Conservation (phyloP, 176 grass and related monocot genomes). For the Secale cereale region DNA sequence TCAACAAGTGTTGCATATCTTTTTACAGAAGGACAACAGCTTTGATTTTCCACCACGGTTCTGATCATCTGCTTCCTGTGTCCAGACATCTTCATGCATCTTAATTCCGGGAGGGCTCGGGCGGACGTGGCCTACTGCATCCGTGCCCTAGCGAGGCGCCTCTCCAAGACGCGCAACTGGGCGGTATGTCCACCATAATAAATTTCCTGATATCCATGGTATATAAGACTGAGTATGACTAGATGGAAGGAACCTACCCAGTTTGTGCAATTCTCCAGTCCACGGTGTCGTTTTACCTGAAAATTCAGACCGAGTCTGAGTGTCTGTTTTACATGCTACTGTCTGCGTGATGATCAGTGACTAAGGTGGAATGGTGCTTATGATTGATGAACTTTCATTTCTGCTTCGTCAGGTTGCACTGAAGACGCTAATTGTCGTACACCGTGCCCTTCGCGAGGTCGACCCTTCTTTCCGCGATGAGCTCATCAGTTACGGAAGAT, state of each 20-base stretch:
- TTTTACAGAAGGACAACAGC: too few relatives aligned
- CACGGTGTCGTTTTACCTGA: too few relatives aligned
- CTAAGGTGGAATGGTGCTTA: background rate
- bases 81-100: constrained; percentile 77
- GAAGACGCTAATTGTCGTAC: constrained; percentile 82
- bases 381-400: background rate
- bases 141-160: constrained; percentile 87
- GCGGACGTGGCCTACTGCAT: constrained; percentile 97
- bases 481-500: constrained; percentile 82
- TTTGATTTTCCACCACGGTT: background rate
- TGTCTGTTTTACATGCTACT: background rate
- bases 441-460: constrained; percentile 85
- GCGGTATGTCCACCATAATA: constrained; percentile 42
- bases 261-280: background rate
- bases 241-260: background rate
- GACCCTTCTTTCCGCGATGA: constrained; percentile 83
- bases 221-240: background rate
- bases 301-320: too few relatives aligned
- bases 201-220: background rate
- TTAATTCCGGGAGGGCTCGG: constrained; percentile 74
- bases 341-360: background rate
- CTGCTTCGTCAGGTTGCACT: constrained; percentile 64
- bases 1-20: too few relatives aligned
- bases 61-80: background rate
- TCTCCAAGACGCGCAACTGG: constrained; percentile 95